A percentile compares a stretch with the other conserved stretches of the same genome.
Conservation (phyloP, 2,329 filamentous ascomycete species). For the Pseudomassariella vexata region DNA sequence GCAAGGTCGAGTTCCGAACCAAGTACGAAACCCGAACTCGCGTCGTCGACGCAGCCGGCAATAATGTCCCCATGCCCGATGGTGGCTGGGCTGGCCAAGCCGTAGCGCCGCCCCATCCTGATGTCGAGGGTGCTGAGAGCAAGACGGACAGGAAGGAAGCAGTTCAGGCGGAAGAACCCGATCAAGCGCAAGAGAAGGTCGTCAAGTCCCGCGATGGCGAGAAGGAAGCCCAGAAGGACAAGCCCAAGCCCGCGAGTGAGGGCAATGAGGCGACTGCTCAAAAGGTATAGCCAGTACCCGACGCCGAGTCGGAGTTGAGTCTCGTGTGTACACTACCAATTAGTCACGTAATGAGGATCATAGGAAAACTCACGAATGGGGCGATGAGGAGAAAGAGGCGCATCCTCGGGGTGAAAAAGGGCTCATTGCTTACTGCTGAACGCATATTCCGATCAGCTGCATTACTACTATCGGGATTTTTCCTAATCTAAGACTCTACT, state of each 20-base stretch:
- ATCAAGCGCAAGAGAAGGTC: constrained; percentile 32
- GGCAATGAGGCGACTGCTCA: constrained; percentile 47
- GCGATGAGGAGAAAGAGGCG: neutral
- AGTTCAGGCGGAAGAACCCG: constrained; percentile 15
- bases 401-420: neutral
- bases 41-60: constrained; percentile 72
- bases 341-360: constrained; percentile 5
- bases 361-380: constrained; percentile 1
- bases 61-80: constrained; percentile 56
- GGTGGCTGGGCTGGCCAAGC: constrained; percentile 32
- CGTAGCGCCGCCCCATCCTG: constrained; percentile 54
- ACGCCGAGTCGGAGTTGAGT: neutral
- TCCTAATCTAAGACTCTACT: constrained; percentile 1
- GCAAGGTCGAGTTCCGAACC: constrained; percentile 93
- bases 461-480: constrained; percentile 5
- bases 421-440: neutral
- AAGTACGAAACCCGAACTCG: constrained; percentile 92
- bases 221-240: constrained; percentile 47
- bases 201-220: constrained; percentile 53
- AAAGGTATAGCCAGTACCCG: neutral
- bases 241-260: constrained; percentile 59
- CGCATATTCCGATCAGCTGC: no score
- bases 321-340: neutral
- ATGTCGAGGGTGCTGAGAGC: constrained; percentile 54
- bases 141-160: constrained; percentile 45